These are phyloP conservation scores for Metroxylon sagu DNA, from an alignment of 176 grass and related monocot genomes.

Conservation along the genomic window DNA sequence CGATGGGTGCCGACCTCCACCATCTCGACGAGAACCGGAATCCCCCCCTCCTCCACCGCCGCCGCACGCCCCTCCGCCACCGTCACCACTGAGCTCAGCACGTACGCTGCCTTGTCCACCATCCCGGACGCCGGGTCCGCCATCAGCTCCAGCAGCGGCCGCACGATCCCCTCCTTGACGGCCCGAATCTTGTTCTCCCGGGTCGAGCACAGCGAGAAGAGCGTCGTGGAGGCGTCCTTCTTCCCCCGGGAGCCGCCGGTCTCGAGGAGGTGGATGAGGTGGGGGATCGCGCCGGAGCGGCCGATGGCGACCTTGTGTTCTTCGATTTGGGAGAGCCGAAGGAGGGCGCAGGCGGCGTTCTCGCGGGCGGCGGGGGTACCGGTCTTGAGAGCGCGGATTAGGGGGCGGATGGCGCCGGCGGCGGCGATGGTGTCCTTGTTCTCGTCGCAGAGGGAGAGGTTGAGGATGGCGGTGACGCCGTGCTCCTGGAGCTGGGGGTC, in stretches of 20 bases:
- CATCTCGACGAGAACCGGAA: slow-evolving; percentile 93
- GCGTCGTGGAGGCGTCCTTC: slow-evolving; percentile 84
- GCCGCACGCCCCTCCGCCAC: slow-evolving; percentile 38
- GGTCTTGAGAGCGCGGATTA: slow-evolving; percentile 59
- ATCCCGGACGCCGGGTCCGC: slow-evolving; percentile 70
- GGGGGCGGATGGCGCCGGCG: slow-evolving; percentile 58
- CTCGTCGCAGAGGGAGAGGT: slow-evolving; percentile 86
- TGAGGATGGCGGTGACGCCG: slow-evolving; percentile 74
- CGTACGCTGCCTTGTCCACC: slow-evolving; percentile 94
- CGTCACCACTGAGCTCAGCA: slow-evolving; percentile 49
- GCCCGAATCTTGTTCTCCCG: slow-evolving; percentile 57
- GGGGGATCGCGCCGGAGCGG: slow-evolving; percentile 55
- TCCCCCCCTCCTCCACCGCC: slow-evolving; percentile 58
- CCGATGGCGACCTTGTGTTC: slow-evolving; percentile 46
- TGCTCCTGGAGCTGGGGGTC: slow-evolving; percentile 80
- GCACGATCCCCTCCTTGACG: slow-evolving; percentile 54
- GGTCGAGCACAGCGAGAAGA: slow-evolving; percentile 60
- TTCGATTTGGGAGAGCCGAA: slow-evolving; percentile 57
- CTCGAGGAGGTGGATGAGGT: slow-evolving; percentile 69
- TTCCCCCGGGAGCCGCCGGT: slow-evolving; percentile 57
- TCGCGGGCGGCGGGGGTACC: slow-evolving; percentile 58
- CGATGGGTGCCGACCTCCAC: slow-evolving; percentile 47
- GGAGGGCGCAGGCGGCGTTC: slow-evolving; percentile 76
- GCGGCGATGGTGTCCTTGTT: slow-evolving; percentile 61
- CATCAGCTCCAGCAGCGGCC: slow-evolving; percentile 73